Percentiles rank a stretch among this genome's conserved stretches.
Conservation (phyloP, 768 basidiomycete species). For the Trametes punicea region DNA sequence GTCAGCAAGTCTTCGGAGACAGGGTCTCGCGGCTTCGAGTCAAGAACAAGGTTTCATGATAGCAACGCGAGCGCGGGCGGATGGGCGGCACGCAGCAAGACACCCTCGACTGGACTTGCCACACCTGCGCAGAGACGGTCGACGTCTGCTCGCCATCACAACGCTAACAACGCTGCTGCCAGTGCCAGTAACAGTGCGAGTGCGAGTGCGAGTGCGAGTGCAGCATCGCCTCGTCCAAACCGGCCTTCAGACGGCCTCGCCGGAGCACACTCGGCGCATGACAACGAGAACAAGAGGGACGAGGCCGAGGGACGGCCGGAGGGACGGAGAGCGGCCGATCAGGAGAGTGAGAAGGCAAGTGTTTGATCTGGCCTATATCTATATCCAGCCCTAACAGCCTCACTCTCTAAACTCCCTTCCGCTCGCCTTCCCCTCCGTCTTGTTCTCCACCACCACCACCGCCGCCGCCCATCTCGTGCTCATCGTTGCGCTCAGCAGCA, state of each 20-base stretch:
- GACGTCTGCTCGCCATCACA: too few species aligned
- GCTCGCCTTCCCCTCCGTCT: background rate
- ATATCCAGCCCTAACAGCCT: conserved; percentile 4
- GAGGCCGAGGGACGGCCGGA: background rate
- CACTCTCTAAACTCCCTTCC: background rate
- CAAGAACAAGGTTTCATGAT: background rate
- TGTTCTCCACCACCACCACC: background rate
- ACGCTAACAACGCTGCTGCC: too few species aligned
- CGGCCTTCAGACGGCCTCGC: background rate
- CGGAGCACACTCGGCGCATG: too few species aligned
- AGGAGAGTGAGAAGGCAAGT: conserved; percentile 1
- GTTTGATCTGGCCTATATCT: conserved; percentile 10
- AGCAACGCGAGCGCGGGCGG: background rate
- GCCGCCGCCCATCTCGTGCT: too few species aligned
- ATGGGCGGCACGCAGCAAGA: background rate
- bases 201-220: too few species aligned
- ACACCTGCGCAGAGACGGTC: too few species aligned
- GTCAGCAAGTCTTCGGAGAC: conserved; percentile 1
- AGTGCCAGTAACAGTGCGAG: too few species aligned
- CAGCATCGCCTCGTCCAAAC: too few species aligned
- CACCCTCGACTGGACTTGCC: too few species aligned
- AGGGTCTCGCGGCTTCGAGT: background rate
- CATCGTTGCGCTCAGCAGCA: background rate
- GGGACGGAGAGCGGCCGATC: conserved; percentile 7
- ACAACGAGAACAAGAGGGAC: too few species aligned